Evolutionary conservation across 2,329 filamentous ascomycete species (phyloP).

Genomic region (Plenodomus lindquistii): DNA sequence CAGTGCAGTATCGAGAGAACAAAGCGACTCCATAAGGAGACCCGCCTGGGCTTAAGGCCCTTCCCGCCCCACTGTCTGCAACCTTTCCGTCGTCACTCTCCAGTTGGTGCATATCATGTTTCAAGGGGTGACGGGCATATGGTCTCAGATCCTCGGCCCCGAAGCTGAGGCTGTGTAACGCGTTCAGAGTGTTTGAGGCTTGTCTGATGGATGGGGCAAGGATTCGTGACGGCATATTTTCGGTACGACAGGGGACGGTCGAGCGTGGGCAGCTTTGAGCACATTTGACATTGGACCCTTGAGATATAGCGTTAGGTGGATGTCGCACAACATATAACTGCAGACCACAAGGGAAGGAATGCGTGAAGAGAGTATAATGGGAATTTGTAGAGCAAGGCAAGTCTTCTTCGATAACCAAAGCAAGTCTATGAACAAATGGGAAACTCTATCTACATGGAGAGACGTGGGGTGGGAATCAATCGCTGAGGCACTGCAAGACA

Average conservation of each 20-base stretch:
- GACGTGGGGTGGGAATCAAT: not conserved
- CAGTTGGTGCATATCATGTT: conserved; percentile 20
- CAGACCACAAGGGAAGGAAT: not conserved
- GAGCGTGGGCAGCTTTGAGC: not conserved
- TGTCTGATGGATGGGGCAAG: conserved; percentile 6
- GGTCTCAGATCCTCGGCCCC: conserved; percentile 21
- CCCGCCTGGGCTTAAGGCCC: not conserved
- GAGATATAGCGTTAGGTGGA: not conserved
- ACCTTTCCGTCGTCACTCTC: not conserved
- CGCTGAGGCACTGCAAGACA: not conserved
- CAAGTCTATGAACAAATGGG: conserved; percentile 5
- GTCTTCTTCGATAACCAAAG: not conserved
- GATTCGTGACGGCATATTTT: not conserved
- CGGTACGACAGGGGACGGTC: not conserved
- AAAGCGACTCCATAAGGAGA: not conserved
- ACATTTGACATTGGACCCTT: not conserved
- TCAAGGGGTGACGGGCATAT: conserved; percentile 21
- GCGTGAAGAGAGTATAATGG: not conserved
- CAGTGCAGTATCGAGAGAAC: not conserved
- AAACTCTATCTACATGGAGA: conserved; percentile 9
- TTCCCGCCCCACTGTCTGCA: not conserved
- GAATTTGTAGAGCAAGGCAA: not conserved
- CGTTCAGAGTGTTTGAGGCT: conserved; percentile 14
- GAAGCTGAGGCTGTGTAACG: conserved; percentile 8
- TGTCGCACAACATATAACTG: not conserved